Evolutionary conservation across 2,329 filamentous ascomycete genomes (phyloP).

Genomic region (Gaeumannomyces tritici): DNA sequence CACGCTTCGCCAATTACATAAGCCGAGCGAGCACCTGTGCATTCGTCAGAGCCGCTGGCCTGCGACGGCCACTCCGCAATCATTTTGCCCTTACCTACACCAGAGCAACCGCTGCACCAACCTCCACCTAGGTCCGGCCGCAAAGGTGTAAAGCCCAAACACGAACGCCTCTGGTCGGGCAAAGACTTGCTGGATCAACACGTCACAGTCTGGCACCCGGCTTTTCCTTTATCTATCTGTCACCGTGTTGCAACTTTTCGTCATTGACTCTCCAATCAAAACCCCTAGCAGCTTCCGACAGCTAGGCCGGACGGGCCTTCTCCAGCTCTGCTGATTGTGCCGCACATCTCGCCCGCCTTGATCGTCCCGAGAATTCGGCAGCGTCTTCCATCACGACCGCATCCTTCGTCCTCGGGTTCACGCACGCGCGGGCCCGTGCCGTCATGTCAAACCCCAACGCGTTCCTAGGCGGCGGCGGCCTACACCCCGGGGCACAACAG

Average conservation of each 20-base stretch:
- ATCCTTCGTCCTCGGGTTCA: neutral
- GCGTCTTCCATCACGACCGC: neutral
- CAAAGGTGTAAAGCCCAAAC: neutral
- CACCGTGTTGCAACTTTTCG: slow-evolving; percentile 4
- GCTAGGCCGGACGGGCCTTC: neutral
- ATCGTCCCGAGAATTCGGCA: neutral
- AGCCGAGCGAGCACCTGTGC: neutral
- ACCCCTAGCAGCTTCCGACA: neutral
- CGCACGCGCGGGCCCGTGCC: slow-evolving; percentile 53
- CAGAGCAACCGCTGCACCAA: neutral
- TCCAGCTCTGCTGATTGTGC: neutral
- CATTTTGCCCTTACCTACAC: too few relatives aligned
- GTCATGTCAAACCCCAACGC: slow-evolving; percentile 67
- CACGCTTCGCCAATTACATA: neutral
- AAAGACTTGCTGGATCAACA: neutral
- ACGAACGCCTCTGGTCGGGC: neutral
- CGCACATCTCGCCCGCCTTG: neutral
- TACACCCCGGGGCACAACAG: slow-evolving; percentile 58
- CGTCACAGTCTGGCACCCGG: neutral
- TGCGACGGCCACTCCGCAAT: too few relatives aligned
- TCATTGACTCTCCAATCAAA: neutral
- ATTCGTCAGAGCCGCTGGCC: neutral
- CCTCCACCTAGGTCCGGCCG: neutral
- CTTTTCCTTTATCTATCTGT: neutral
- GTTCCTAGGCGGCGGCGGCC: slow-evolving; percentile 73